Evolutionary conservation across 2,329 filamentous ascomycete genomes (phyloP), one percentile per base, ranked within the genome.

Genomic region (Beauveria medogensis): DNA sequence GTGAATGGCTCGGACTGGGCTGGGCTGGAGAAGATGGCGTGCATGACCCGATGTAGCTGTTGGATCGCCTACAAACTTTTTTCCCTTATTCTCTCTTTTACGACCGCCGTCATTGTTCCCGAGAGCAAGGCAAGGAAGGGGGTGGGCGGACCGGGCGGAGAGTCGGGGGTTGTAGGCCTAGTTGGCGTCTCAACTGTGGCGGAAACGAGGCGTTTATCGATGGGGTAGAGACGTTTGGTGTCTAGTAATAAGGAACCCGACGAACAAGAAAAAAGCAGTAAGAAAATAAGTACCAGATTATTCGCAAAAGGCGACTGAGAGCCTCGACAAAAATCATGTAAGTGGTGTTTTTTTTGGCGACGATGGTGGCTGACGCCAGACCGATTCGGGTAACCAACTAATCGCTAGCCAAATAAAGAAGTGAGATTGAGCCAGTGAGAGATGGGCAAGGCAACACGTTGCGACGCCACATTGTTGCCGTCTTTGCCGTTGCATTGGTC

Each of bases 391-490:
- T 40, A 55, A 14, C 10, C 10, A 34, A 3, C 28, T 2, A 37
- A 5, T 12, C 37, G 34, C 56, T 51, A 40, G n/a, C n/a, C 3
- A 43, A 34, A 22, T 50, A 43, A 40, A 54, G 20, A 37, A n/a
- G 12, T 24, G 28, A 55, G 55, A 41, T 55, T 55, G 51, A 16
- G 40, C 59, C 59, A 60, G 43, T 55, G 20, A 55, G 59, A 55
- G 41, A 55, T 48, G 24, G 16, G 44, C 9, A 48, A n/a, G 22
- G 28, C 41, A 43, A 37, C 59, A 60, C 59, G 59, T 60, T 60
- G 51, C 46, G 18, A 34, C 55, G 55, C 55, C 55, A 57, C 55
- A 7, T 18, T 50, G 9, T 44, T 40, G 51, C 41, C 50, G 40
- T 55, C 59, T 41, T 47, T 40, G 34, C 34, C 34, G 34, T 37